Evolutionary conservation across 768 basidiomycete species (phyloP).

Genomic region (Gautieria morchelliformis): DNA sequence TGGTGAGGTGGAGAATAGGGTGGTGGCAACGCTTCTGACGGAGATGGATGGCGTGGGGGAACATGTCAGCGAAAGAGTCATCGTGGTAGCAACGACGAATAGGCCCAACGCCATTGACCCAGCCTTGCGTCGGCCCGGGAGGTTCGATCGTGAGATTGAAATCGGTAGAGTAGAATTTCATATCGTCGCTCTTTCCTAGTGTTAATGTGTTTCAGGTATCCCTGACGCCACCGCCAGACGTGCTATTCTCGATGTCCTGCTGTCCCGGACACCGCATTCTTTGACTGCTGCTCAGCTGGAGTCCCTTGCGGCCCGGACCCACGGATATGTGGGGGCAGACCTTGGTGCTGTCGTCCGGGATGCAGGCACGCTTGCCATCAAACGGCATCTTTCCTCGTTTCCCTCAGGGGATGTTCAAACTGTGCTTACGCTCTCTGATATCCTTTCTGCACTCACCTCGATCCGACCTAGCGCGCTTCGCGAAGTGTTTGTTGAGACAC

Average conservation of each 20-base stretch:
- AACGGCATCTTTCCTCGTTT: slow-evolving; percentile 50
- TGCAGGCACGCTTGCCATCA: slow-evolving; percentile 87
- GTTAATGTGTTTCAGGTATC: slow-evolving; percentile 45
- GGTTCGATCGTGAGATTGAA: slow-evolving; percentile 93
- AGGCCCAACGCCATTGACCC: slow-evolving; percentile 94
- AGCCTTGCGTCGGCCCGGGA: slow-evolving; percentile 77
- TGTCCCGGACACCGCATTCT: slow-evolving; percentile 70
- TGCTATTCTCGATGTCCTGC: slow-evolving; percentile 79
- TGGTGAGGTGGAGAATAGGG: slow-evolving; percentile 92
- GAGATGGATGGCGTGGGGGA: slow-evolving; percentile 71
- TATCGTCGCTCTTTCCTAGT: not conserved
- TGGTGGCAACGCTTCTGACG: slow-evolving; percentile 91
- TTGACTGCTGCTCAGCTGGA: slow-evolving; percentile 53
- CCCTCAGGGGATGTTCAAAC: slow-evolving; percentile 17
- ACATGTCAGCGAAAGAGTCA: slow-evolving; percentile 48
- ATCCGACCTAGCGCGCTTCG: slow-evolving; percentile 93
- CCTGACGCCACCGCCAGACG: slow-evolving; percentile 80
- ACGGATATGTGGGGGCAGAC: slow-evolving; percentile 97
- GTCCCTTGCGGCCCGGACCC: slow-evolving; percentile 64
- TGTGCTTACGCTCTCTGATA: slow-evolving; percentile 48
- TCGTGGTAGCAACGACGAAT: slow-evolving; percentile 95
- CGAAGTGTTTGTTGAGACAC: slow-evolving; percentile 82
- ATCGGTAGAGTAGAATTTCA: slow-evolving; percentile 47
- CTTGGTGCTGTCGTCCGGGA: slow-evolving; percentile 86
- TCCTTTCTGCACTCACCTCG: slow-evolving; percentile 58